Base-by-base conservation (phyloP, 208 protist species). In the Leishmania turanica region DNA sequence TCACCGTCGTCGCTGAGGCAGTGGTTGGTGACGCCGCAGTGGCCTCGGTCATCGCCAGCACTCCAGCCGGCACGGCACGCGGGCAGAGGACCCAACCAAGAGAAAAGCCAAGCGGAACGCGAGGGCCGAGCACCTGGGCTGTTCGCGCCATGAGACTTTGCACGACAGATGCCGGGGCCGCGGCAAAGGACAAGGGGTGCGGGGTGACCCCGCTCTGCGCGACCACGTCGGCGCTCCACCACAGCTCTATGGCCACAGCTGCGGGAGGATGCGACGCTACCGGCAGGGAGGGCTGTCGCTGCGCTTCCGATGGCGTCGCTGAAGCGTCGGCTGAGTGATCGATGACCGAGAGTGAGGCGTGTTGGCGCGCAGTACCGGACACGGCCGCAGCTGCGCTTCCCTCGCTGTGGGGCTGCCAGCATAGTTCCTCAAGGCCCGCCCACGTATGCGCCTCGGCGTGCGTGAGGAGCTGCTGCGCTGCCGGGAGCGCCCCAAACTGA, bases 161-260 rank as follows among this genome's bases (percentile, higher is more conserved):
- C 78, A 76, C 78, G 15, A 45, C 54, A 15, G 49, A 27, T 27
- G 54, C 5, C 31, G 70, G 69, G 15, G 78, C 78, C 15, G 78
- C 78, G 15, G 69, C 78, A 37, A 81, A 40, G 17, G 78, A 75
- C 5, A 76, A 24, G 37, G 78, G 69, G 53, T 70, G 53, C 24
- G 64, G 53, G 27, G 7, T 27, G 5, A 65, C 73, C 69, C 64
- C 53, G 34, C 72, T 65, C 77, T 85, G 58, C 64, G 82, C 64
- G 42, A 89, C 76, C 54, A 90, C 84, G 64, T 92, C 89, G 1
- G 89, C 89, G 69, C 89, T 90, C 84, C 87, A 92, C 89, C 89
- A 92, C 65, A 92, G 82, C 56, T 75, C 69, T 62, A 90, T 78
- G 21, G 13, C 68, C 19, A 72, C 68, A n/a, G 42, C 34, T 15